phyloP scores from a whole-genome alignment of 805 yeast genomes.

The Priceomyces haplophilus region DNA sequence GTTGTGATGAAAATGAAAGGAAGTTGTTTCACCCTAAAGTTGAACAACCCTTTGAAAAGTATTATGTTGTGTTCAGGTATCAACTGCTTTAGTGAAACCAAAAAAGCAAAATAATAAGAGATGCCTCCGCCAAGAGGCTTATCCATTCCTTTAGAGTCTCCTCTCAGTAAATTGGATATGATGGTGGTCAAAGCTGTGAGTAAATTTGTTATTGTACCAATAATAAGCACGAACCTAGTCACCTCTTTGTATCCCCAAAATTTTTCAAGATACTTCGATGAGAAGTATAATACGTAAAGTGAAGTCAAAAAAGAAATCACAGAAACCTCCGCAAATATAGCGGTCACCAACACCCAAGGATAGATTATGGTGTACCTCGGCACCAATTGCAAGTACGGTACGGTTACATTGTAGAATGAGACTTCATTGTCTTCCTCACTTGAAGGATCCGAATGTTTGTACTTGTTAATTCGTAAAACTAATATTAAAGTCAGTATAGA shows the following conservation, averaged over 20 bases:
- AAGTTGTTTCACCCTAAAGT: conserved; percentile 57
- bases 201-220: conserved; percentile 56
- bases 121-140: conserved; percentile 52
- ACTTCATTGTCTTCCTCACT: conserved; percentile 10
- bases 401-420: conserved; percentile 39
- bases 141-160: conserved; percentile 36
- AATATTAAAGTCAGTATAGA: conserved; percentile 41
- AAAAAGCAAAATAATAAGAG: conserved; percentile 50
- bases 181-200: conserved; percentile 44
- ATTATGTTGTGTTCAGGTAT: conserved; percentile 56
- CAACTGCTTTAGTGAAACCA: conserved; percentile 55
- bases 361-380: conserved; percentile 53
- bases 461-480: conserved; percentile 38
- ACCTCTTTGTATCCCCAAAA: conserved; percentile 54
- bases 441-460: conserved; percentile 7
- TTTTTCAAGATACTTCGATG: conserved; percentile 47
- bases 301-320: conserved; percentile 45
- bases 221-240: conserved; percentile 47
- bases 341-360: conserved; percentile 64
- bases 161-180: conserved; percentile 31
- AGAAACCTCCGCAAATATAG: conserved; percentile 63
- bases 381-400: conserved; percentile 62
- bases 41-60: conserved; percentile 42
- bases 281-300: conserved; percentile 31
- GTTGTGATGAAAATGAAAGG: conserved; percentile 47